Percentiles rank a stretch among this genome's conserved stretches.
Evolutionary conservation across 2,329 filamentous ascomycete species (phyloP).

Genomic region (Talaromyces amestolkiae): DNA sequence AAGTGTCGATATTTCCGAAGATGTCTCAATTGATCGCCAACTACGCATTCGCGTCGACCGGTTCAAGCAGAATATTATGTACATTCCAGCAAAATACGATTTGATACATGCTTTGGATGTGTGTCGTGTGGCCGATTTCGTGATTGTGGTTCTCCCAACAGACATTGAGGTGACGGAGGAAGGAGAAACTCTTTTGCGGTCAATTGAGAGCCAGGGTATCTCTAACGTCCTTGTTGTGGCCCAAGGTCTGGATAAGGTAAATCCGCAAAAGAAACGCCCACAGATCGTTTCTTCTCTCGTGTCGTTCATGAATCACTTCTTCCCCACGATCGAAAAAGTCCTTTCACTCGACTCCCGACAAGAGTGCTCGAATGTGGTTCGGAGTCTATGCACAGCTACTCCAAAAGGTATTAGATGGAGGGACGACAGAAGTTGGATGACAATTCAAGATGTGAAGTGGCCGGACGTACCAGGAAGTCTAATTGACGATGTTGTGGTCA

Average conservation of each 20-base stretch:
- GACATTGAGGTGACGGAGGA: slow-evolving; percentile 72
- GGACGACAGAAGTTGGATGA: slow-evolving; percentile 93
- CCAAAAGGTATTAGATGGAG: slow-evolving; percentile 95
- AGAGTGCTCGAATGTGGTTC: slow-evolving; percentile 85
- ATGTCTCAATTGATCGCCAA: slow-evolving; percentile 57
- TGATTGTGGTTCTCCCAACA: slow-evolving; percentile 79
- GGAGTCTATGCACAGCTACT: slow-evolving; percentile 84
- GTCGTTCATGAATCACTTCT: slow-evolving; percentile 91
- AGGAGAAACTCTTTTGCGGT: slow-evolving; percentile 80
- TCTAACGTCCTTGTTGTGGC: slow-evolving; percentile 88
- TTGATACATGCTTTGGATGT: slow-evolving; percentile 78
- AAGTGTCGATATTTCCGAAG: slow-evolving; percentile 74
- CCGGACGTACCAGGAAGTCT: slow-evolving; percentile 50
- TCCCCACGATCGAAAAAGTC: slow-evolving; percentile 86
- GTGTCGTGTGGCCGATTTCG: slow-evolving; percentile 84
- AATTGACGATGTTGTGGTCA: slow-evolving; percentile 65
- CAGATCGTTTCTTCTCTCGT: slow-evolving; percentile 80
- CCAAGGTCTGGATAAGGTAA: slow-evolving; percentile 72
- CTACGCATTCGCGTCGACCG: slow-evolving; percentile 73
- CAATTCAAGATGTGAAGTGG: slow-evolving; percentile 79
- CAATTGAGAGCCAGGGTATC: slow-evolving; percentile 89
- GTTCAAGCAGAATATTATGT: slow-evolving; percentile 93
- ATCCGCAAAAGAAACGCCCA: slow-evolving; percentile 73
- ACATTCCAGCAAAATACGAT: slow-evolving; percentile 71
- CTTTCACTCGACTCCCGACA: slow-evolving; percentile 84